Percentiles rank a stretch among this genome's conserved stretches.
phyloP scores from a whole-genome alignment of 768 basidiomycete species.

The Nidularia pulvinata region DNA sequence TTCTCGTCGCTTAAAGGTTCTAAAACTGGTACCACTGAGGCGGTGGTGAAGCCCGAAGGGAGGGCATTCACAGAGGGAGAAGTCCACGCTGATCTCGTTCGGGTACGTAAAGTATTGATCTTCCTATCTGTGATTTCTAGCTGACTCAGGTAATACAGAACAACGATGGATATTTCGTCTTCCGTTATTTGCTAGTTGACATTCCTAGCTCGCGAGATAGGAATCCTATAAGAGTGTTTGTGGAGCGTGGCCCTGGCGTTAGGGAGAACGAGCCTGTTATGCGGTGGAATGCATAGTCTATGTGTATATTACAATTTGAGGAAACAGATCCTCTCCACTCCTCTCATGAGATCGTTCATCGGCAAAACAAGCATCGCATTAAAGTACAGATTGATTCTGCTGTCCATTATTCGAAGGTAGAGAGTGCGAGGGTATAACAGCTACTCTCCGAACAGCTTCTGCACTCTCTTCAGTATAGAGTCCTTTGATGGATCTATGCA shows the following conservation, averaged over 20 bases:
- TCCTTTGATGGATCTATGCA: slow-evolving; percentile 90
- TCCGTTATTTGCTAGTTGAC: slow-evolving; percentile 77
- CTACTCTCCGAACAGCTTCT: slow-evolving; percentile 95
- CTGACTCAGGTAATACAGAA: slow-evolving; percentile 40
- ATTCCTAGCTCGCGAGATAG: slow-evolving; percentile 71
- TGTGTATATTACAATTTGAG: slow-evolving; percentile 10
- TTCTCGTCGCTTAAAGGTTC: slow-evolving; percentile 63
- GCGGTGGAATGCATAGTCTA: slow-evolving; percentile 54
- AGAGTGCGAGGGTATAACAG: slow-evolving; percentile 7
- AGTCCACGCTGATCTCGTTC: slow-evolving; percentile 77
- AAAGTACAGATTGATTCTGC: no score
- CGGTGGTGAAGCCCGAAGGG: slow-evolving; percentile 29
- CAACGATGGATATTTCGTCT: slow-evolving; percentile 74
- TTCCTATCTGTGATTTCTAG: not conserved
- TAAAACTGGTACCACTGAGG: slow-evolving; percentile 22
- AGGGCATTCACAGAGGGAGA: slow-evolving; percentile 71
- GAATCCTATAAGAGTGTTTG: slow-evolving; percentile 66
- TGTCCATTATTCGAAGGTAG: not conserved
- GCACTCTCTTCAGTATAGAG: slow-evolving; percentile 93
- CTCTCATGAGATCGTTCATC: no score
- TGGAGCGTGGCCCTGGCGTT: slow-evolving; percentile 66
- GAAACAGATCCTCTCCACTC: not conserved
- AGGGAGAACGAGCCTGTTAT: slow-evolving; percentile 72
- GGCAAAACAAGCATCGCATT: no score
- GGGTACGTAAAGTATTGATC: slow-evolving; percentile 42